Percentiles rank a stretch among this genome's conserved stretches.
Conservation (phyloP, 2,329 filamentous ascomycete genomes). For the Colletotrichum musicola region DNA sequence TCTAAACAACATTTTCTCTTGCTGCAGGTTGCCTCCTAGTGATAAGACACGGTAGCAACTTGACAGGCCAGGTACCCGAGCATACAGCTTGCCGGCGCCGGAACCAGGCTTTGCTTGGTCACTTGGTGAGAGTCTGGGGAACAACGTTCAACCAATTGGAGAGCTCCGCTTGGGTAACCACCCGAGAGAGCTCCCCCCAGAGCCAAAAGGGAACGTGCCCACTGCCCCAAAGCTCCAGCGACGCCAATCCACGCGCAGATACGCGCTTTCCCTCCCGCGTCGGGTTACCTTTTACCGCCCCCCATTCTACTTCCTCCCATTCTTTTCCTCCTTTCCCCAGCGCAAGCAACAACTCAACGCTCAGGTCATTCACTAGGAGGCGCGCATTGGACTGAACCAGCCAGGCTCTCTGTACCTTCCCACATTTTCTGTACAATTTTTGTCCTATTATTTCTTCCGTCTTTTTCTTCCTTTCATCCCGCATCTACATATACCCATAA, state of each 20-base stretch:
- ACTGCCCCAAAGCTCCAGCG: conserved; percentile 9
- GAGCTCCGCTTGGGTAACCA: not conserved
- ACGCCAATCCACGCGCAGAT: conserved; percentile 12
- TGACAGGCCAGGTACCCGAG: too few relatives aligned
- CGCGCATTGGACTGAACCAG: not conserved
- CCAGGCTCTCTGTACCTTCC: not conserved
- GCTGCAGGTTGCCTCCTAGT: too few relatives aligned
- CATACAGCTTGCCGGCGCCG: too few relatives aligned
- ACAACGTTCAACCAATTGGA: conserved; percentile 3
- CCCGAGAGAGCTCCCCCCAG: not conserved
- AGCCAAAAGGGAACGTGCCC: not conserved
- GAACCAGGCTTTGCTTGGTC: not conserved
- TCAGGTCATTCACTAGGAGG: not conserved
- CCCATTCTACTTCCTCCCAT: not conserved
- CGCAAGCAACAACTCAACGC: not conserved
- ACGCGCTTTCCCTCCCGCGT: conserved; percentile 11
- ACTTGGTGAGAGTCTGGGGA: not conserved
- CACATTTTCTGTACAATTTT: not conserved
- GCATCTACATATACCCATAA: not conserved
- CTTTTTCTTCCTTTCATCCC: conserved; percentile 12
- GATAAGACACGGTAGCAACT: too few relatives aligned
- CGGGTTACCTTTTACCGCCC: conserved; percentile 2
- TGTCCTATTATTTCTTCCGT: not conserved
- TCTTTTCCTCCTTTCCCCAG: not conserved
- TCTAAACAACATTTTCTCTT: too few relatives aligned